Conservation (phyloP, 768 basidiomycete species). For the Podaxis pistillaris region DNA sequence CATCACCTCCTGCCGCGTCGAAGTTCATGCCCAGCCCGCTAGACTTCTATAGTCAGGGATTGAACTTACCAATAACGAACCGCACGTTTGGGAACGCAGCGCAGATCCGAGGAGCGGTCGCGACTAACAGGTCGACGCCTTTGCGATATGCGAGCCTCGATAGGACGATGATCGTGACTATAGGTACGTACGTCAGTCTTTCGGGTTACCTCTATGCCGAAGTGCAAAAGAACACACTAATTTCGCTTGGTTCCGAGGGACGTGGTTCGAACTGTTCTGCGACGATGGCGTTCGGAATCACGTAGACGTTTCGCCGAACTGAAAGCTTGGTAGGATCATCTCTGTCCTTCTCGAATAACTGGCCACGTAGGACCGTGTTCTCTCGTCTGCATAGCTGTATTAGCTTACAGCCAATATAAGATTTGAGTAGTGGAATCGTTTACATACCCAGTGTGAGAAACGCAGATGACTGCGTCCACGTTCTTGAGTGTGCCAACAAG, state of each 20-base stretch:
- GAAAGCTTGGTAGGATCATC: conserved; percentile 41
- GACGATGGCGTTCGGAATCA: conserved; percentile 91
- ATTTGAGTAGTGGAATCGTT: not conserved
- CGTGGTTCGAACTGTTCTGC: conserved; percentile 82
- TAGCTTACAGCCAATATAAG: not conserved
- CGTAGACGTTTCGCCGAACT: conserved; percentile 68
- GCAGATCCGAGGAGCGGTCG: conserved; percentile 89
- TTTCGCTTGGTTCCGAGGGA: conserved; percentile 45
- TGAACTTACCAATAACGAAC: conserved; percentile 74
- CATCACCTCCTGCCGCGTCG: conserved; percentile 71
- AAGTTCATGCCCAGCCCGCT: not conserved
- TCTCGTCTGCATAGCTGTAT: conserved; percentile 69
- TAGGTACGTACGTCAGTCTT: not conserved
- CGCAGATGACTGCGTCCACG: conserved; percentile 93
- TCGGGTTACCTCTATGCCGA: not conserved
- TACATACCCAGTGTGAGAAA: conserved; percentile 91
- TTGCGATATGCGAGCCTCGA: conserved; percentile 93
- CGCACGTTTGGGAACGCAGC: conserved; percentile 80
- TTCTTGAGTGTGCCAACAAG: conserved; percentile 83
- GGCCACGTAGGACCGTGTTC: conserved; percentile 89
- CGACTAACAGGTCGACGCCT: conserved; percentile 93
- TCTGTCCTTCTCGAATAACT: conserved; percentile 58
- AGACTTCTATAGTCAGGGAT: not conserved
- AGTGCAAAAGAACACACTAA: conserved; percentile 43
- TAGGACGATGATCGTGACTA: conserved; percentile 90